Evolutionary conservation across 345 rosid species (phyloP).

Genomic region (Litchi chinensis): DNA sequence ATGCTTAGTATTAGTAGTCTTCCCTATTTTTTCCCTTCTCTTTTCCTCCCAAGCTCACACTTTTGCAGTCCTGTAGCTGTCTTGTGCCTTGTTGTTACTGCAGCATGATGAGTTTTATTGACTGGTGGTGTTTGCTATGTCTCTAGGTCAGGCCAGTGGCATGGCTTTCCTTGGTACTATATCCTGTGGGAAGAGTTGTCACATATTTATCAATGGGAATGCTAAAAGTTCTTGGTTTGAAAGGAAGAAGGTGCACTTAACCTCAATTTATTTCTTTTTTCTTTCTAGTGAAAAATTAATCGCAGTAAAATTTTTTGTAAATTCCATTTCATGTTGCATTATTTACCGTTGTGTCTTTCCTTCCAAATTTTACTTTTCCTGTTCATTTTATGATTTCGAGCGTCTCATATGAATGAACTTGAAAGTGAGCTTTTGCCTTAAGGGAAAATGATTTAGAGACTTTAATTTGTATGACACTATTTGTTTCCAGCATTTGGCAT

Average conservation of each 20-base stretch:
- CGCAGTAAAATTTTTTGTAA: background rate
- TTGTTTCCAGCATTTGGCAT: too few relatives aligned
- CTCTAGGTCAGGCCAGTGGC: slow-evolving; percentile 99
- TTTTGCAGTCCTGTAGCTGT: slow-evolving; percentile 2
- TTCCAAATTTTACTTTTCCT: background rate
- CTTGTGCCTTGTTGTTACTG: slow-evolving; percentile 2
- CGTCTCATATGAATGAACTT: background rate
- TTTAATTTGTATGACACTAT: too few relatives aligned
- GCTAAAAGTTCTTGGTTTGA: slow-evolving; percentile 89
- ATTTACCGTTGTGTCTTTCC: background rate
- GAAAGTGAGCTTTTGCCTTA: background rate
- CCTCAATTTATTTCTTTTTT: background rate
- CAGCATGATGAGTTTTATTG: slow-evolving; percentile 14
- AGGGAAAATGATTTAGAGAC: background rate
- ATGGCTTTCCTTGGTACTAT: slow-evolving; percentile 92
- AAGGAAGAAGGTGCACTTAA: slow-evolving; percentile 81
- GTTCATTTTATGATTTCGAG: background rate
- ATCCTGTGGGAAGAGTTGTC: slow-evolving; percentile 95
- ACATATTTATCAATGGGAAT: slow-evolving; percentile 97
- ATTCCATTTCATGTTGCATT: background rate
- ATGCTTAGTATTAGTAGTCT: background rate
- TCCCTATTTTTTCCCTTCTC: slow-evolving; percentile 11
- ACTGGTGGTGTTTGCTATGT: slow-evolving; percentile 43
- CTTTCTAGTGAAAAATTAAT: slow-evolving; percentile 1
- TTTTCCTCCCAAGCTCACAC: background rate